These are phyloP conservation scores for Ganoderma leucocontextum DNA, from an alignment of 1,284 basidiomycete species.

Conservation along the genomic window DNA sequence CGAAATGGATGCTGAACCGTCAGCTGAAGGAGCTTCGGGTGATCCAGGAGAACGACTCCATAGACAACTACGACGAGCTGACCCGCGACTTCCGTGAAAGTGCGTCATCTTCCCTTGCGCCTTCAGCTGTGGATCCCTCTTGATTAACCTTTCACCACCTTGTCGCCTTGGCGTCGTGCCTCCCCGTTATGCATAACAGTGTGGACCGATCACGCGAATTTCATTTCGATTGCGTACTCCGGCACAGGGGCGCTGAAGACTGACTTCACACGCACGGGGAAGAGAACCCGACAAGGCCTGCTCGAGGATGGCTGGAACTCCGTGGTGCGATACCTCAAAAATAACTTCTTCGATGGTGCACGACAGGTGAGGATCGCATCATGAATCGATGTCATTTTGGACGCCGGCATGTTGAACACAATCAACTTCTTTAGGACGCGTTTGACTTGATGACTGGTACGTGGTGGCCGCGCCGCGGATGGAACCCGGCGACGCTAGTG, in stretches of 20 bases:
- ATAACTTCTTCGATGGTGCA: conserved; percentile 97
- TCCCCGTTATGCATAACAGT: conserved; percentile 59
- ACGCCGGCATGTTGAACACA: conserved; percentile 18
- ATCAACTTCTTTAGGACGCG: conserved; percentile 68
- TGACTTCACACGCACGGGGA: conserved; percentile 95
- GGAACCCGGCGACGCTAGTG: conserved; percentile 67
- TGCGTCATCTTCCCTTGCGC: conserved; percentile 49
- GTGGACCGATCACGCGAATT: conserved; percentile 98
- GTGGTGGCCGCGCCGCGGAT: conserved; percentile 83
- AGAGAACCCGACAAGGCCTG: conserved; percentile 82
- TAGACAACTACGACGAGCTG: conserved; percentile 84
- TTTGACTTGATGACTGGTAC: conserved; percentile 94
- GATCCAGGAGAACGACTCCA: conserved; percentile 68
- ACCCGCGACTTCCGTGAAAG: conserved; percentile 89
- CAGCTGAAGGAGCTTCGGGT: conserved; percentile 84
- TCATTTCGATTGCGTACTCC: conserved; percentile 90
- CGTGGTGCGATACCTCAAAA: conserved; percentile 89
- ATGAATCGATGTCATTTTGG: conserved; percentile 3
- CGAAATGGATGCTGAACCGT: conserved; percentile 83
- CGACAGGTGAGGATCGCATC: conserved; percentile 68
- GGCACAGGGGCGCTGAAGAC: conserved; percentile 98
- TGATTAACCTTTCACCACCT: conserved; percentile 9
- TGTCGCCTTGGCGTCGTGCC: neutral
- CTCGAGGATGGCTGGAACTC: conserved; percentile 93
- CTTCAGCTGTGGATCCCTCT: neutral